Evolutionary conservation across 2,329 filamentous ascomycete species (phyloP).

Genomic region (Sporothrix brasiliensis): DNA sequence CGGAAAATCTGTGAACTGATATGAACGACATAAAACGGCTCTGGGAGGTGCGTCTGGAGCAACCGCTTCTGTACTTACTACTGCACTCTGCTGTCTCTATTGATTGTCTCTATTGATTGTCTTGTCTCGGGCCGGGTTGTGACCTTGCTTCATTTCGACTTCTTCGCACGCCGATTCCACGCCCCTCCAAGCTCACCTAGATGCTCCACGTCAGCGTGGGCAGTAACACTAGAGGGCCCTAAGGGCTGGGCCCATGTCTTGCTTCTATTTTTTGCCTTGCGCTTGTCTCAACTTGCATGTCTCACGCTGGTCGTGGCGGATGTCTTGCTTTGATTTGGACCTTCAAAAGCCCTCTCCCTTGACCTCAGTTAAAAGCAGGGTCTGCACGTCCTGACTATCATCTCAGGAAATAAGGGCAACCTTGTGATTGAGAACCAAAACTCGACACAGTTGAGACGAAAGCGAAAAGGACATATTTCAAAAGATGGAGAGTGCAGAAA

Average conservation of each 20-base stretch:
- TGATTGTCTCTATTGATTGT: not conserved
- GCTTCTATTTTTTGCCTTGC: constrained; percentile 15
- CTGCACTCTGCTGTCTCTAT: constrained; percentile 20
- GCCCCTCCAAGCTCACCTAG: not conserved
- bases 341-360: constrained; percentile 6
- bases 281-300: constrained; percentile 21
- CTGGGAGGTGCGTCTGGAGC: not conserved
- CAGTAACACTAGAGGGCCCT: not conserved
- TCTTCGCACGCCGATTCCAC: constrained; percentile 4
- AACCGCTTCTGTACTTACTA: constrained; percentile 19
- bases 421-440: not conserved
- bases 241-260: constrained; percentile 16
- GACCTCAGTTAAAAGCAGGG: not conserved
- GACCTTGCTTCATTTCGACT: not conserved
- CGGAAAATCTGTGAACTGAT: constrained; percentile 6
- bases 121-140: constrained; percentile 23
- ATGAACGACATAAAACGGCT: constrained; percentile 5
- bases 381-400: not conserved
- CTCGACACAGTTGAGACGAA: not conserved
- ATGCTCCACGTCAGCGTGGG: constrained; percentile 18
- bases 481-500: too few relatives aligned
- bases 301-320: constrained; percentile 7
- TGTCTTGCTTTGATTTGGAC: constrained; percentile 25
- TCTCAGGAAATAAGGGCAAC: not conserved
- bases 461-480: not conserved